phyloP scores from a whole-genome alignment of 1,139 yeast species.

The Magnusiomyces tetraspermus region DNA sequence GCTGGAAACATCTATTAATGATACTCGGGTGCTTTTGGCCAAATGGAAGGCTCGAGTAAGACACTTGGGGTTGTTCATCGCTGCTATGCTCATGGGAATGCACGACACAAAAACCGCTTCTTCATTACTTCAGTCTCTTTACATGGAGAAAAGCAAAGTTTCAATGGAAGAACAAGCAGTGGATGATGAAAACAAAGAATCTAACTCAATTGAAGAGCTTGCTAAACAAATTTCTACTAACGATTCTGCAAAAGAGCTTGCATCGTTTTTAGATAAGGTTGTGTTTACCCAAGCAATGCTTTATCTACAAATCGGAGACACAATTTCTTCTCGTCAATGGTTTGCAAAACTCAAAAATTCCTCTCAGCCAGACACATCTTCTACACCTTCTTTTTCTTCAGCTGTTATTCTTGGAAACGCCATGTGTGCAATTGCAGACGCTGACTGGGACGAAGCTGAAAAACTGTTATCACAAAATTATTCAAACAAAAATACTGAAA shows the following conservation, averaged over 20 bases:
- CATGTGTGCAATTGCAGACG: constrained; percentile 25
- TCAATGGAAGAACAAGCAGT: constrained; percentile 7
- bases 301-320: constrained; percentile 27
- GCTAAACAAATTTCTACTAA: neutral
- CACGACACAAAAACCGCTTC: constrained; percentile 29
- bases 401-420: constrained; percentile 17
- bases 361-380: neutral
- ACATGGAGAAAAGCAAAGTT: constrained; percentile 14
- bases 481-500: neutral
- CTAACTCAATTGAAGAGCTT: neutral
- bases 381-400: constrained; percentile 5
- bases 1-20: neutral
- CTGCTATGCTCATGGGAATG: constrained; percentile 29
- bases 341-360: constrained; percentile 16
- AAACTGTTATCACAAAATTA: constrained; percentile 10
- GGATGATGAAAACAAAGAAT: neutral
- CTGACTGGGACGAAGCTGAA: constrained; percentile 23
- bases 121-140: constrained; percentile 24
- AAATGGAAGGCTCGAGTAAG: constrained; percentile 25
- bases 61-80: constrained; percentile 27
- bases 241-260: constrained; percentile 1
- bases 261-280: constrained; percentile 15
- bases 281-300: constrained; percentile 22
- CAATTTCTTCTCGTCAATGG: constrained; percentile 27
- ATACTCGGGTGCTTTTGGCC: neutral